Percentiles rank a stretch among this genome's conserved stretches.
phyloP scores from a whole-genome alignment of 805 yeast species.

The Starmerella ratchasimensis region DNA sequence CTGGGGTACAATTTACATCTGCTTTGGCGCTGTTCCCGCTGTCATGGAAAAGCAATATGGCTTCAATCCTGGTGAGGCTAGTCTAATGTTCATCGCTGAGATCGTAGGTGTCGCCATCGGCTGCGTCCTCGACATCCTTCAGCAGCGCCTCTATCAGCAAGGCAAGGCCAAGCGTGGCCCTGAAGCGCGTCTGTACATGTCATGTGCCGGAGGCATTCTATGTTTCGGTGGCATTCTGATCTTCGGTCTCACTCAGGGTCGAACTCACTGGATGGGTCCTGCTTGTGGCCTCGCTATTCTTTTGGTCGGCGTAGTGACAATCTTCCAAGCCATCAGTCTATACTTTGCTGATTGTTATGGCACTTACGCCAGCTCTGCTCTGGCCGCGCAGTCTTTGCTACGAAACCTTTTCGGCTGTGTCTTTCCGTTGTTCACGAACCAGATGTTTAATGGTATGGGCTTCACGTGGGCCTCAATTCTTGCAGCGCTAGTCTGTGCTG shows the following conservation, averaged over 20 bases:
- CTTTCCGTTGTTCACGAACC: constrained; percentile 73
- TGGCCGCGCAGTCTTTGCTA: constrained; percentile 72
- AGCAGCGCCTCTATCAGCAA: constrained; percentile 26
- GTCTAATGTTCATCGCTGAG: constrained; percentile 49
- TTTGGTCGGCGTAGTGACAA: constrained; percentile 24
- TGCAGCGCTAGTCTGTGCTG: constrained; percentile 26
- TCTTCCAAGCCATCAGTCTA: constrained; percentile 32
- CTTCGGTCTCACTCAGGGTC: constrained; percentile 13
- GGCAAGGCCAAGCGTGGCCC: constrained; percentile 41
- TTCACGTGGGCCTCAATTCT: constrained; percentile 42
- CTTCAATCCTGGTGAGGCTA: constrained; percentile 40
- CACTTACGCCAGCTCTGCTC: constrained; percentile 55
- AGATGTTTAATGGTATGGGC: constrained; percentile 51
- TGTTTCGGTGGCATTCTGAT: constrained; percentile 13
- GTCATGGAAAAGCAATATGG: constrained; percentile 40
- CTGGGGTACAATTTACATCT: constrained; percentile 42
- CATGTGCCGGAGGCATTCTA: constrained; percentile 38
- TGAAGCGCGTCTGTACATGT: constrained; percentile 42
- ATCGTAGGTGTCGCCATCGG: constrained; percentile 45
- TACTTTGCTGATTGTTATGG: constrained; percentile 16
- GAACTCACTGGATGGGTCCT: constrained; percentile 15
- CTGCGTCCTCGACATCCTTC: constrained; percentile 20
- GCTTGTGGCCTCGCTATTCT: constrained; percentile 29
- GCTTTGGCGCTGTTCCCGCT: constrained; percentile 51
- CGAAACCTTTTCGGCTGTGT: constrained; percentile 63